Evolutionary conservation across 192 early-diverging fungal genomes (phyloP).

Genomic region (Podochytrium sp.): DNA sequence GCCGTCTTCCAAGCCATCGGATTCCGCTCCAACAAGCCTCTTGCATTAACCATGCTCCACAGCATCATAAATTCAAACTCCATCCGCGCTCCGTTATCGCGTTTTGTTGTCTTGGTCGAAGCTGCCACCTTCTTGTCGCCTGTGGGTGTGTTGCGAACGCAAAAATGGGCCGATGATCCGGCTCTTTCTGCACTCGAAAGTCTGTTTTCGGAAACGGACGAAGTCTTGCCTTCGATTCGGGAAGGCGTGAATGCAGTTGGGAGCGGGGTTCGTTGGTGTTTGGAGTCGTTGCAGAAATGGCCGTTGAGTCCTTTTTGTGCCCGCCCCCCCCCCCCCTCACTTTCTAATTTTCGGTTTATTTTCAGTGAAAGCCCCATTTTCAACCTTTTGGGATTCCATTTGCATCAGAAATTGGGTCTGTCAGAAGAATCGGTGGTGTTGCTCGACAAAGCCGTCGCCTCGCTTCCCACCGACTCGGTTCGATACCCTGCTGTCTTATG

Average conservation of each 20-base stretch:
- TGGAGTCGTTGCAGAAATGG: constrained; percentile 6
- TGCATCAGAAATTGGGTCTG: constrained; percentile 1
- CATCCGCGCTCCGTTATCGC: constrained; percentile 5
- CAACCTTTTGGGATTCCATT: constrained; percentile 6
- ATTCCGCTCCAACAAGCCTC: neutral
- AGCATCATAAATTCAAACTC: neutral
- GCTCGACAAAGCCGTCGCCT: neutral
- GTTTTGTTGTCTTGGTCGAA: constrained; percentile 4
- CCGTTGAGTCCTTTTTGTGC: constrained; percentile 22
- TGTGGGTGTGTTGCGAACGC: constrained; percentile 10
- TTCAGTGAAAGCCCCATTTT: constrained; percentile 17
- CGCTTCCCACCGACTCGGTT: neutral
- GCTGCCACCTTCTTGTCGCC: constrained; percentile 4
- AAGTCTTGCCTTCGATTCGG: neutral
- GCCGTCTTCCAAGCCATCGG: constrained; percentile 18
- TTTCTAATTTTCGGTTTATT: neutral
- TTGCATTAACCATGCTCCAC: neutral
- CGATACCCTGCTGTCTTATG: constrained; percentile 8
- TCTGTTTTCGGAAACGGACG: neutral
- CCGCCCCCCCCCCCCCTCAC: no score
- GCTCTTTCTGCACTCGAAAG: neutral
- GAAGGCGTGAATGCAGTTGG: neutral
- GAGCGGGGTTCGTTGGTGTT: neutral
- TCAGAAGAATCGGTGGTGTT: neutral
- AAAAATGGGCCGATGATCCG: constrained; percentile 10